A percentile compares a stretch with the other conserved stretches of the same genome.
Evolutionary conservation across 2,329 filamentous ascomycete species (phyloP).

Genomic region (Paecilomyces variotii): DNA sequence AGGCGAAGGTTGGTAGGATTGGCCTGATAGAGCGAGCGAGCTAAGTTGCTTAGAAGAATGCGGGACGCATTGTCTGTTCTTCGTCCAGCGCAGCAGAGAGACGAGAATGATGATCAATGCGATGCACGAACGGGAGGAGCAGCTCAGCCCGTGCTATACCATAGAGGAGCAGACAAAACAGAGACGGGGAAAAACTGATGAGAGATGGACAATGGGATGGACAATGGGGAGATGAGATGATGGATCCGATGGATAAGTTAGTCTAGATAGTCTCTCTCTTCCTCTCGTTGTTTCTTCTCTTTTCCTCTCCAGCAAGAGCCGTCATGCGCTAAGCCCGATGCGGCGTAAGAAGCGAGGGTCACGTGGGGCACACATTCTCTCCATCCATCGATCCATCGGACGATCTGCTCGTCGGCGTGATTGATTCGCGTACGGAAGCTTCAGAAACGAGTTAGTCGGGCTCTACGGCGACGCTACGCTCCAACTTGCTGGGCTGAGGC

Average conservation of each 20-base stretch:
- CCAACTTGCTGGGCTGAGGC: not conserved
- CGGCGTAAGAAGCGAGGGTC: not conserved
- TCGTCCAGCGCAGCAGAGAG: not conserved
- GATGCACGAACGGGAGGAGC: slow-evolving; percentile 16
- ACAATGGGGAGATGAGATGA: not conserved
- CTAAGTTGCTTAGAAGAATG: not conserved
- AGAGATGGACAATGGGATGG: not conserved
- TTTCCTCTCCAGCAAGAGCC: not conserved
- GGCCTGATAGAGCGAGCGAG: not conserved
- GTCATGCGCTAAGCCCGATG: not conserved
- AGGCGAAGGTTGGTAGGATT: not conserved
- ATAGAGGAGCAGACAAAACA: not conserved
- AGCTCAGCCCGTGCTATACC: not conserved
- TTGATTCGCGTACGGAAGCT: not conserved
- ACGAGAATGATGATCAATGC: slow-evolving; percentile 12
- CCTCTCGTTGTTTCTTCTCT: not conserved
- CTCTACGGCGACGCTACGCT: not conserved
- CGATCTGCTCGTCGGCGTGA: not conserved
- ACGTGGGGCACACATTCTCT: not conserved
- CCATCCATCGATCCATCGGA: not conserved
- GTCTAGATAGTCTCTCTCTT: not conserved
- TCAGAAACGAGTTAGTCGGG: not conserved
- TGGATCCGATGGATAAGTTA: not conserved
- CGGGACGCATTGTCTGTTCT: not conserved
- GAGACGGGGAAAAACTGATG: not conserved